A percentile compares a stretch with the other conserved stretches of the same genome.
Conservation (phyloP, 2,329 filamentous ascomycete species). For the Hypoxylon sp. region DNA sequence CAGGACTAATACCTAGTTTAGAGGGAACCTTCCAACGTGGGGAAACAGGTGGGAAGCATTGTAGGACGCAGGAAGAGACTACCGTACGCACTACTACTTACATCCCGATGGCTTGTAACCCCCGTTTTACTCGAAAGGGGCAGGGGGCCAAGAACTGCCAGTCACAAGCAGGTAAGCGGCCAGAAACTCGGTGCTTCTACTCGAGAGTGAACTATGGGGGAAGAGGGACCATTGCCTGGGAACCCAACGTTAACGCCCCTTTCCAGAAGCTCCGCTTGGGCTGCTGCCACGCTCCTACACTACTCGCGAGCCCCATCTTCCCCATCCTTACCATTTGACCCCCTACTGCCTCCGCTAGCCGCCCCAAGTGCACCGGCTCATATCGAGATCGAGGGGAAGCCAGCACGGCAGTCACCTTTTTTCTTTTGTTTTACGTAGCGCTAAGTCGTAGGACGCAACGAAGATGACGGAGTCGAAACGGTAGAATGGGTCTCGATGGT, state of each 20-base stretch:
- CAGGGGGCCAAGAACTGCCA: constrained; percentile 38
- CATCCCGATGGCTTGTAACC: constrained; percentile 45
- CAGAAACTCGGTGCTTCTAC: constrained; percentile 47
- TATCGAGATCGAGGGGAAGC: constrained; percentile 51
- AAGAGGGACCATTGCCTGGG: constrained; percentile 30
- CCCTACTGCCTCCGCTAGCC: constrained; percentile 45
- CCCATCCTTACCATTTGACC: constrained; percentile 35
- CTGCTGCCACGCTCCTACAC: constrained; percentile 42
- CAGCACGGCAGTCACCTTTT: constrained; percentile 50
- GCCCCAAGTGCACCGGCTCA: constrained; percentile 46
- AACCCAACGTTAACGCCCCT: constrained; percentile 34
- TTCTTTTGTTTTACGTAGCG: constrained; percentile 40
- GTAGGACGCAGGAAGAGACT: constrained; percentile 33
- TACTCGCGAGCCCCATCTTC: constrained; percentile 43
- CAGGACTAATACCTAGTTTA: constrained; percentile 32
- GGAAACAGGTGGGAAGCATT: constrained; percentile 28
- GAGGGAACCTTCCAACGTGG: constrained; percentile 34
- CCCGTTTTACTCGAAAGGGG: constrained; percentile 41
- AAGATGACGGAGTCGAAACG: constrained; percentile 49
- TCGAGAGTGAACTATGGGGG: constrained; percentile 33
- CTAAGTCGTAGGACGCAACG: constrained; percentile 25
- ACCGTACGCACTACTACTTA: constrained; percentile 39
- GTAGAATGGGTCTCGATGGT: constrained; percentile 45
- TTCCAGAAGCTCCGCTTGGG: constrained; percentile 43
- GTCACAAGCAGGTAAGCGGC: constrained; percentile 45